Base-by-base conservation (phyloP, 2,329 filamentous ascomycete genomes). In the Aspergillus hortae region DNA sequence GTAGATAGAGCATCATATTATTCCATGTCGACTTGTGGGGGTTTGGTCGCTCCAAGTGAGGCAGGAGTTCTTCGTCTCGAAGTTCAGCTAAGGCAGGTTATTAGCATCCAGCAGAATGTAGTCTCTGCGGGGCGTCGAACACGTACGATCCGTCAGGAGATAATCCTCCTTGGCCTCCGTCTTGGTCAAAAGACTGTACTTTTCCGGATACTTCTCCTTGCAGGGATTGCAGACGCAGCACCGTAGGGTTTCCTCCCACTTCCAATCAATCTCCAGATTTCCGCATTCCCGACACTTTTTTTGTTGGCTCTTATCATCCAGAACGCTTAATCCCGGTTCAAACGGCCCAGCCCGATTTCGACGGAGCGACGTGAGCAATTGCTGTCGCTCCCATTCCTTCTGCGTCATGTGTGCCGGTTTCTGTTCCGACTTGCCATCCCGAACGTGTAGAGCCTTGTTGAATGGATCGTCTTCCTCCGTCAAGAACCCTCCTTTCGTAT, bases 1-100 rank as follows among this genome's bases (percentile, higher is more conserved):
- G 87, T 19, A 99, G 78, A 68, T 94, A 99, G 2, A 99, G 81
- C 87, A 96, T 96, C 94, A 99, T 99, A 76, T 95, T 90, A 70
- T 96, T 91, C 90, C 91, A 99, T 53, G 92, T 91, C 0, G 88
- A 85, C 69, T 96, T 96, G 74, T 96, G 94, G 0, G 94, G 94
- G 63, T 99, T 99, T 1, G 94, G 92, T 32, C 87, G 86, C 49
- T 89, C 88, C 7, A 99, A 80, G 68, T 95, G 92, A 0, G 92
- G 92, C 0, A 99, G 79, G 1, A 99, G 77, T 14, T 92, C 88
- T 52, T 85, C 82, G 65, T 99, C 94, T 62, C 88, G 87, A n/a
- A 99, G 80, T 70, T 99, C 94, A 33, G 92, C 89, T 89, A 30
- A 57, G 55, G 44, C 14, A 27, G 44, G 9, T 43, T 9, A 50